phyloP scores from a whole-genome alignment of 176 grass and related monocot genomes.

The Ananas comosus region DNA sequence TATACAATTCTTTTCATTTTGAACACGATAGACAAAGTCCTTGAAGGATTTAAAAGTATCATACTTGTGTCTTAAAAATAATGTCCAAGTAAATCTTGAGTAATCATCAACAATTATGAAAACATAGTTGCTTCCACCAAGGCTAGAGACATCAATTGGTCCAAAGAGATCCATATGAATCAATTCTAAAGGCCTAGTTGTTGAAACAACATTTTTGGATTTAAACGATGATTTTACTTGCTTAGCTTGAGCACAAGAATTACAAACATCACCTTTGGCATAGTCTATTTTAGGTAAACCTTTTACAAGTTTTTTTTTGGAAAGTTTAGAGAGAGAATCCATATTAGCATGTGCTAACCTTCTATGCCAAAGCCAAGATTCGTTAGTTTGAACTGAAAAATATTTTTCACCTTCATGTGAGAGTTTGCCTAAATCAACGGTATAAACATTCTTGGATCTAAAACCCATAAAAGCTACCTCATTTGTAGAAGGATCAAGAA shows the following conservation, averaged over 20 bases:
- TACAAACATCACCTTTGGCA: not conserved
- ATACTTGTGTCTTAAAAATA: not conserved
- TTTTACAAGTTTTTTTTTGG: too few relatives aligned
- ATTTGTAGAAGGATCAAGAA: too few relatives aligned
- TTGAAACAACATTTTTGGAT: not conserved
- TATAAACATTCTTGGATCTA: too few relatives aligned
- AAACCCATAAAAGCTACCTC: too few relatives aligned
- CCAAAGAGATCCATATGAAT: not conserved
- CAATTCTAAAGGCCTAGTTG: not conserved
- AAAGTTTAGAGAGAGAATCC: too few relatives aligned
- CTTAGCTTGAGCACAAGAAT: not conserved
- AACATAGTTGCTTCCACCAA: not conserved
- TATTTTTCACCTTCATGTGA: too few relatives aligned
- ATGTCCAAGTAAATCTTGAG: not conserved
- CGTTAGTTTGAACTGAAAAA: too few relatives aligned
- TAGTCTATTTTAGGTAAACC: not conserved
- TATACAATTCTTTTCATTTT: not conserved
- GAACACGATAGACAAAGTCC: not conserved
- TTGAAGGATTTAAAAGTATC: not conserved
- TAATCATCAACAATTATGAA: slow-evolving; percentile 5
- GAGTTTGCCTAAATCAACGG: too few relatives aligned
- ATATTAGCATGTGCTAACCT: too few relatives aligned
- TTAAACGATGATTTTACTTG: not conserved
- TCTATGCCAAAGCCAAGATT: too few relatives aligned
- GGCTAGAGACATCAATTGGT: not conserved